A percentile compares a stretch with the other conserved stretches of the same genome.
These are phyloP conservation scores for Solanum piurae DNA, from an alignment of 257 asterid species.

Conservation along the genomic window DNA sequence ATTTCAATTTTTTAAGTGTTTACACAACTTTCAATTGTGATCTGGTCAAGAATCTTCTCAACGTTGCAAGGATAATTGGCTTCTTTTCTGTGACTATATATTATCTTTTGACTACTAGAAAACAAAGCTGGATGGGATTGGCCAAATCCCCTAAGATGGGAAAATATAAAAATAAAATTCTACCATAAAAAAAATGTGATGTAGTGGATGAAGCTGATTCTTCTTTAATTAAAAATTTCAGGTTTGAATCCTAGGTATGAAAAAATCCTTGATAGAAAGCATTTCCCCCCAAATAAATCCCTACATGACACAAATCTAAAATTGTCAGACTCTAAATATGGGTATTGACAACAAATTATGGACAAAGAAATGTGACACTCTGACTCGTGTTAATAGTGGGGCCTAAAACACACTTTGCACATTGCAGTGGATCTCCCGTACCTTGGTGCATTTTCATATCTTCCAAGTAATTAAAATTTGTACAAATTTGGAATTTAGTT, in stretches of 20 bases:
- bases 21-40: neutral
- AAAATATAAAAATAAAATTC: neutral
- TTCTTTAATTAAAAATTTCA: accelerated
- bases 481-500: neutral
- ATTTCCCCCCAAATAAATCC: accelerated
- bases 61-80: neutral
- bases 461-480: neutral
- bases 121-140: neutral
- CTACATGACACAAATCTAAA: accelerated
- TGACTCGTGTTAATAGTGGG: neutral
- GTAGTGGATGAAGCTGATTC: too few species aligned
- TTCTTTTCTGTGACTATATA: too few species aligned
- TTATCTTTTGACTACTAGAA: neutral
- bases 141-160: neutral
- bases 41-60: neutral
- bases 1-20: neutral
- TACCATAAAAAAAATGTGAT: too few species aligned
- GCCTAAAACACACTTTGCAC: neutral
- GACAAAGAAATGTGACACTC: neutral
- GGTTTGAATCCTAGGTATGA: accelerated
- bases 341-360: neutral
- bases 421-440: neutral
- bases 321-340: neutral
- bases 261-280: too few species aligned
- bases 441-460: neutral